Evolutionary conservation across 805 yeast genomes (phyloP).

Genomic region (Starmerella davenportii): DNA sequence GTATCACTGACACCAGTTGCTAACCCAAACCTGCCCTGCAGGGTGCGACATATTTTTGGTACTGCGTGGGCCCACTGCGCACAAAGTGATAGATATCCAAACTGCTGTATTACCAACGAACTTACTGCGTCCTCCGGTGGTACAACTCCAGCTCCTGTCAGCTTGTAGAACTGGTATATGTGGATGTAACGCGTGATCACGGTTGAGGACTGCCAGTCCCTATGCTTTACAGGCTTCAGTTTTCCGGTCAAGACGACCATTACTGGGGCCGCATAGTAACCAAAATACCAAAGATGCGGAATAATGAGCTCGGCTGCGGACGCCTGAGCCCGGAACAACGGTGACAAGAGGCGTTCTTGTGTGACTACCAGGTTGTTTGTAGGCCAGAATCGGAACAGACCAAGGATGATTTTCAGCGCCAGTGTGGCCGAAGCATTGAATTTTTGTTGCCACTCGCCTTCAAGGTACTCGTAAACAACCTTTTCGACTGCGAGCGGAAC

Average conservation of each 20-base stretch:
- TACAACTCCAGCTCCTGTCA: background rate
- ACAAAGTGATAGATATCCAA: slow-evolving; percentile 7
- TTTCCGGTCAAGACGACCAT: background rate
- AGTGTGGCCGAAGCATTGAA: slow-evolving; percentile 2
- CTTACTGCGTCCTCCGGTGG: slow-evolving; percentile 2
- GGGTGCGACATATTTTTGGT: slow-evolving; percentile 9
- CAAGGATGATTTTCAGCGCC: slow-evolving; percentile 4
- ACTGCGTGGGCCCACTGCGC: slow-evolving; percentile 6
- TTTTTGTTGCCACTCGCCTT: slow-evolving; percentile 2
- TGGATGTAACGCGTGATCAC: slow-evolving; percentile 3
- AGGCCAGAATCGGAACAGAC: slow-evolving; percentile 10
- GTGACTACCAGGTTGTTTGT: background rate
- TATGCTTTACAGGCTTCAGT: background rate
- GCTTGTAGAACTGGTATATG: slow-evolving; percentile 5
- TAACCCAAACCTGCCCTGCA: slow-evolving; percentile 12
- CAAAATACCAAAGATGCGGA: slow-evolving; percentile 12
- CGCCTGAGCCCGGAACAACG: slow-evolving; percentile 2
- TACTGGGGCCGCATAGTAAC: slow-evolving; percentile 4
- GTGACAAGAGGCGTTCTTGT: slow-evolving; percentile 1
- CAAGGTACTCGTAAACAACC: slow-evolving; percentile 7
- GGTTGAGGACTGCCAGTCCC: slow-evolving; percentile 1
- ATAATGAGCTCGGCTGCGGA: slow-evolving; percentile 4
- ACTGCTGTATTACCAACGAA: slow-evolving; percentile 2
- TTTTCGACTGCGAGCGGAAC: slow-evolving; percentile 5
- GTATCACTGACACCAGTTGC: background rate